These are phyloP conservation scores for Petunia hybrid DNA, from an alignment of 305 asterid species.

Conservation along the genomic window DNA sequence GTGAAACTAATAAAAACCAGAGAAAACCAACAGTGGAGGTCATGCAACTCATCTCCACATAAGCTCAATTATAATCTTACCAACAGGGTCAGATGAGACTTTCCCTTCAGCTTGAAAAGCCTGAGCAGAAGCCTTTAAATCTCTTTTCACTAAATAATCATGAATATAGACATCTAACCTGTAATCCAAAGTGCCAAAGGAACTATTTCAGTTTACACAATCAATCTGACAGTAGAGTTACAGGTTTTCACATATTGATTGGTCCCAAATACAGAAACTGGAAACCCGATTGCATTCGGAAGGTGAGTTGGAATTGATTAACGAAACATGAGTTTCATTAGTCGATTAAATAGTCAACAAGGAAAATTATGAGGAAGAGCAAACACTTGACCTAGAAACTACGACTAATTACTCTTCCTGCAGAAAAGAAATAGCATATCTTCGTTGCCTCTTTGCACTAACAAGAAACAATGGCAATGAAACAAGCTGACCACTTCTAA, in stretches of 20 bases:
- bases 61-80: constrained; percentile 48
- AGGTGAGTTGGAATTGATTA: not conserved
- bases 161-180: constrained; percentile 97
- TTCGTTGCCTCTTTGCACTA: constrained; percentile 1
- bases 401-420: not conserved
- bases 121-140: constrained; percentile 90
- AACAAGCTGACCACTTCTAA: not conserved
- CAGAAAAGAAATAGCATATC: not conserved
- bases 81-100: constrained; percentile 98
- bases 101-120: constrained; percentile 98
- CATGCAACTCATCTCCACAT: not conserved
- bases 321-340: not conserved
- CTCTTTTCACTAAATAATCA: constrained; percentile 92
- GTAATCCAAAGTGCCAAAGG: constrained; percentile 37
- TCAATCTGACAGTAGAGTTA: not conserved
- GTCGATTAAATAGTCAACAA: not conserved
- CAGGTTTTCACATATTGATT: constrained; percentile 4
- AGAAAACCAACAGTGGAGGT: not conserved
- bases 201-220: constrained; percentile 14
- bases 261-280: not conserved
- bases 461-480: not conserved
- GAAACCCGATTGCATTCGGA: not conserved
- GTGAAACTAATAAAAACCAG: constrained; percentile 23
- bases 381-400: not conserved
- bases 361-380: not conserved